A percentile compares a stretch with the other conserved stretches of the same genome.
phyloP scores from a whole-genome alignment of 805 yeast genomes.

The Kluyveromyces nonfermentans region DNA sequence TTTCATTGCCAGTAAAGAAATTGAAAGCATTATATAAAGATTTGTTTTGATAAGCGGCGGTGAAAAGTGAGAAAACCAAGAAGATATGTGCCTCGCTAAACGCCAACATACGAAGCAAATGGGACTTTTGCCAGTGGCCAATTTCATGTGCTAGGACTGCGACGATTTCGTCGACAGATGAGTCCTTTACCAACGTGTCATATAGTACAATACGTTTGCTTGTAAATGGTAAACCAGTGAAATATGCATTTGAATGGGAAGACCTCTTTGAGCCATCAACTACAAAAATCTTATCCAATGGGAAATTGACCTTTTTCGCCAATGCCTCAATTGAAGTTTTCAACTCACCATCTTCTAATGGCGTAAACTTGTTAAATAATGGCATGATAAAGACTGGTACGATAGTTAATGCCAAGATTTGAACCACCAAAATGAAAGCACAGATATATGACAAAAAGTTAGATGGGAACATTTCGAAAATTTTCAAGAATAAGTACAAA shows the following conservation, averaged over 20 bases:
- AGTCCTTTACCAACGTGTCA: conserved; percentile 81
- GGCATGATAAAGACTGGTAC: conserved; percentile 87
- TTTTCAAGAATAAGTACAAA: conserved; percentile 65
- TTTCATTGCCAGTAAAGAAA: conserved; percentile 32
- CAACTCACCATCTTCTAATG: conserved; percentile 84
- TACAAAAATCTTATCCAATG: conserved; percentile 74
- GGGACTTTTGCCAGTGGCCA: conserved; percentile 95
- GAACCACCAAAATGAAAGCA: conserved; percentile 59
- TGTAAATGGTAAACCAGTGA: conserved; percentile 93
- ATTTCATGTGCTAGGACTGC: conserved; percentile 98
- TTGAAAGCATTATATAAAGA: conserved; percentile 78
- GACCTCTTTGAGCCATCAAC: conserved; percentile 97
- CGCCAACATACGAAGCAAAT: conserved; percentile 66
- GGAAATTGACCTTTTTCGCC: conserved; percentile 71
- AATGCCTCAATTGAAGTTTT: conserved; percentile 71
- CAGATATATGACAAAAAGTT: conserved; percentile 75
- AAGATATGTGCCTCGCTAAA: conserved; percentile 58
- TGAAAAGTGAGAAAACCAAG: conserved; percentile 59
- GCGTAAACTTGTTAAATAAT: conserved; percentile 81
- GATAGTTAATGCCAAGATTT: conserved; percentile 63
- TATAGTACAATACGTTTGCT: conserved; percentile 82
- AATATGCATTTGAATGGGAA: conserved; percentile 93
- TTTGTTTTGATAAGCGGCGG: conserved; percentile 68
- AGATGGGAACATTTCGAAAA: conserved; percentile 72
- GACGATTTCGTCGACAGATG: conserved; percentile 68